A percentile compares a stretch with the other conserved stretches of the same genome.
Evolutionary conservation across 805 yeast species (phyloP).

Genomic region (Danielia oregonensis): DNA sequence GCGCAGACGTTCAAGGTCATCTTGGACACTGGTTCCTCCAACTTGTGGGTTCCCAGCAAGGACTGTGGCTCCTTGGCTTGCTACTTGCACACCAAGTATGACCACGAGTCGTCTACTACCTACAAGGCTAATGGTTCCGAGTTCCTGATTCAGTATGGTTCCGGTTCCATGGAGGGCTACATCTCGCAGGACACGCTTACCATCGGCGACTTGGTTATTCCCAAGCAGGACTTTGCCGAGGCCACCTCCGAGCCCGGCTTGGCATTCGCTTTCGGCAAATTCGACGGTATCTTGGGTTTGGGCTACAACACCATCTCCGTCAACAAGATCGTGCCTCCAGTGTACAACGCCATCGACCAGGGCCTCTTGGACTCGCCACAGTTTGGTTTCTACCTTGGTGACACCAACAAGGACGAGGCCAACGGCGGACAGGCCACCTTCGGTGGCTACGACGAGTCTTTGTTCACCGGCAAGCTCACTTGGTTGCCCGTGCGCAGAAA

Average conservation of each 20-base stretch:
- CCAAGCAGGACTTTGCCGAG: conserved; percentile 93
- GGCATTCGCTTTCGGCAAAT: conserved; percentile 97
- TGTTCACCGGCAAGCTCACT: conserved; percentile 78
- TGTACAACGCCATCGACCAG: conserved; percentile 80
- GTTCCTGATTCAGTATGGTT: conserved; percentile 85
- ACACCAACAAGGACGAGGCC: conserved; percentile 57
- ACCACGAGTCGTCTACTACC: conserved; percentile 74
- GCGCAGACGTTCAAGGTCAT: conserved; percentile 91
- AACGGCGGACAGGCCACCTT: conserved; percentile 91
- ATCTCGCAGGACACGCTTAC: conserved; percentile 81
- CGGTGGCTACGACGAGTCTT: conserved; percentile 84
- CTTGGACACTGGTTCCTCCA: conserved; percentile 94
- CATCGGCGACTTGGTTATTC: conserved; percentile 80
- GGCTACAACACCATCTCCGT: conserved; percentile 92
- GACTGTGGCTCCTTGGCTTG: conserved; percentile 95
- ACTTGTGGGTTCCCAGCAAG: conserved; percentile 91
- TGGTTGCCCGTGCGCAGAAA: conserved; percentile 98
- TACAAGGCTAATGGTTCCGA: conserved; percentile 85
- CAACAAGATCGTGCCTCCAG: conserved; percentile 85
- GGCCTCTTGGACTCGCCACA: conserved; percentile 80
- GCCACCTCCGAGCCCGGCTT: conserved; percentile 97
- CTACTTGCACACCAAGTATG: conserved; percentile 88
- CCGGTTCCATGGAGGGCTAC: conserved; percentile 89
- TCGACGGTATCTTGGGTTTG: conserved; percentile 95
- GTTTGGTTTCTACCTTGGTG: conserved; percentile 91